Percentiles rank a stretch among this genome's conserved stretches.
These are phyloP conservation scores for Penicillium daleae DNA, from an alignment of 495 filamentous ascomycete genomes.

Conservation along the genomic window DNA sequence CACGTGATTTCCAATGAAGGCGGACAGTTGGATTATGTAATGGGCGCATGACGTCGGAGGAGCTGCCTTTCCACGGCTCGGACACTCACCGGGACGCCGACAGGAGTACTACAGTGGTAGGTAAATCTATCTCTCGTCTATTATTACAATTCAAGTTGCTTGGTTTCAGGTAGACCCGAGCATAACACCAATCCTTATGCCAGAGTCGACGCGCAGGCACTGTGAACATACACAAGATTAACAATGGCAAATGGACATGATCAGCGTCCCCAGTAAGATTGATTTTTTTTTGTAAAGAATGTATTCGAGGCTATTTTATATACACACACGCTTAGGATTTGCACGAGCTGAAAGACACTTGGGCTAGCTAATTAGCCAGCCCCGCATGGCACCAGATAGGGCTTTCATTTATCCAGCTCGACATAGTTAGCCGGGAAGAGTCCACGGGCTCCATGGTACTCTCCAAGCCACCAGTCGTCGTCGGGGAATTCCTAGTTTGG, in stretches of 20 bases:
- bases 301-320: slow-evolving; percentile 1
- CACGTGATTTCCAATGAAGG: slow-evolving; percentile 27
- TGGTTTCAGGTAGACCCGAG: not conserved
- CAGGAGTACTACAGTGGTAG: not conserved
- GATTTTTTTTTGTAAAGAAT: not conserved
- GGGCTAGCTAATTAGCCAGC: not conserved
- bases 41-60: not conserved
- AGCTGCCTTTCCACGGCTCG: not conserved
- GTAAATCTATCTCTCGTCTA: too few species aligned
- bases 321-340: slow-evolving; percentile 1
- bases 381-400: not conserved
- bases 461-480: slow-evolving; percentile 97
- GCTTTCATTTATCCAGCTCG: slow-evolving; percentile 59
- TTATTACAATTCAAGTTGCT: not conserved
- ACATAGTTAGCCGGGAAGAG: slow-evolving; percentile 94
- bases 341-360: not conserved
- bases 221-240: not conserved
- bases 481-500: slow-evolving; percentile 83
- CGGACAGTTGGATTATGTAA: slow-evolving; percentile 2
- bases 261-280: not conserved
- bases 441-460: slow-evolving; percentile 75
- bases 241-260: not conserved
- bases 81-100: not conserved
- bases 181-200: not conserved
- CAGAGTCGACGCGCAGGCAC: not conserved